Conservation (phyloP, 2,329 filamentous ascomycete genomes). For the Fusarium annulatum region DNA sequence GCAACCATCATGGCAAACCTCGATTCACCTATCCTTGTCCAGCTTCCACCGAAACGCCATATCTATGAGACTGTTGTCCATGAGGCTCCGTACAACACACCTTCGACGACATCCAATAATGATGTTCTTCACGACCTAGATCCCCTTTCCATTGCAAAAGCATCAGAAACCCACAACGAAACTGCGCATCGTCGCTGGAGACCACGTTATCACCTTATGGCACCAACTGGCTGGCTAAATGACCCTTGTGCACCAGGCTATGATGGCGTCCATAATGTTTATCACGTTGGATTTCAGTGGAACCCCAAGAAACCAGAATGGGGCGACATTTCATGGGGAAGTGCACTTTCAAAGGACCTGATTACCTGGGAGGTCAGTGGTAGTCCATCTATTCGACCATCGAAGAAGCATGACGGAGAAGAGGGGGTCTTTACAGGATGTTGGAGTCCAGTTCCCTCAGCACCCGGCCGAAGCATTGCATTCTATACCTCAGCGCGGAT, state of each 20-base stretch:
- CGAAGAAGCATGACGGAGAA: not conserved
- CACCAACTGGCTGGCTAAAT: not conserved
- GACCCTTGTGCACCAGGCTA: not conserved
- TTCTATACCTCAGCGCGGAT: not conserved
- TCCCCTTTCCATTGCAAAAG: not conserved
- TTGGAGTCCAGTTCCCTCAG: not conserved
- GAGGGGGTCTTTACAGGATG: not conserved
- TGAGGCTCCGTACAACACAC: accelerated
- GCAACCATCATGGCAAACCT: not conserved
- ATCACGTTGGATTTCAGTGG: not conserved
- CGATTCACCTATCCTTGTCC: not conserved
- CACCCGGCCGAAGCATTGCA: not conserved
- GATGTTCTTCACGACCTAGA: not conserved
- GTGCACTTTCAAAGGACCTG: not conserved
- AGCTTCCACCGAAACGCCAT: not conserved
- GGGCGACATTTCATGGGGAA: not conserved
- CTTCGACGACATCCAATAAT: not conserved
- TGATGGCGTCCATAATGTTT: not conserved
- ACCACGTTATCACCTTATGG: not conserved
- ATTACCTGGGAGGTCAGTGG: not conserved
- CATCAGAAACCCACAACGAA: not conserved
- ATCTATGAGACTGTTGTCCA: not conserved
- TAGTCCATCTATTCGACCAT: not conserved
- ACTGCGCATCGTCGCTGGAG: not conserved
- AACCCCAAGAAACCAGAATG: not conserved